Conservation (phyloP, 371 early-diverging fungal species). For the Thermomucor indicae-seudaticae region DNA sequence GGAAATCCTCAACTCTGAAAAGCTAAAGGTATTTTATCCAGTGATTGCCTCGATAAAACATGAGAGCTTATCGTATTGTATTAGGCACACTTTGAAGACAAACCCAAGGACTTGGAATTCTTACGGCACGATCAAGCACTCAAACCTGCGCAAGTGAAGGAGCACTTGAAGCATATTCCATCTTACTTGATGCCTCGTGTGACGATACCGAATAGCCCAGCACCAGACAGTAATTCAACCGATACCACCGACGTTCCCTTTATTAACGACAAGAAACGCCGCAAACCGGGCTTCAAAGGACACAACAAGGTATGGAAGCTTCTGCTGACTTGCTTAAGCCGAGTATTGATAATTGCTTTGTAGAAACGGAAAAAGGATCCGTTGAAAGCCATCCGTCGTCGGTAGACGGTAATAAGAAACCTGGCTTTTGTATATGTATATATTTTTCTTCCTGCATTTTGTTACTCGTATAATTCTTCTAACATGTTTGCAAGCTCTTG, state of each 20-base stretch:
- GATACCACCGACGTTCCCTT: constrained; percentile 24
- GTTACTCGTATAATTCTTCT: not conserved
- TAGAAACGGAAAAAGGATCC: constrained; percentile 58
- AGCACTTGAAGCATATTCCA: constrained; percentile 91
- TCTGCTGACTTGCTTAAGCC: not conserved
- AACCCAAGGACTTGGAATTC: constrained; percentile 89
- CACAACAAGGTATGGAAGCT: constrained; percentile 7
- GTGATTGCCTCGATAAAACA: not conserved
- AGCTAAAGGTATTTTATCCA: constrained; percentile 72
- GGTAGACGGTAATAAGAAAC: constrained; percentile 9
- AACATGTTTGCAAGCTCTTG: not conserved
- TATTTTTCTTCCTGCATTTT: not conserved
- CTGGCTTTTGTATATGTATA: not conserved
- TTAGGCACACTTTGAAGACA: constrained; percentile 92
- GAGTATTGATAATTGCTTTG: not conserved
- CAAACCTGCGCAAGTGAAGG: constrained; percentile 74
- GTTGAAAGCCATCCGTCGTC: constrained; percentile 42
- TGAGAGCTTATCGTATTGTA: not conserved
- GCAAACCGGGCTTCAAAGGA: constrained; percentile 6
- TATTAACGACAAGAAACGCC: constrained; percentile 25
- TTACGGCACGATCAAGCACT: constrained; percentile 90
- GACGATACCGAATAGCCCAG: constrained; percentile 31
- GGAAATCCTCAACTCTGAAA: constrained; percentile 92
- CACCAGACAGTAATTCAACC: not conserved
- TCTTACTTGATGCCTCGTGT: constrained; percentile 82